Evolutionary conservation across 2,329 filamentous ascomycete genomes (phyloP), one percentile per base, ranked within the genome.

Genomic region (Geosmithia flava): DNA sequence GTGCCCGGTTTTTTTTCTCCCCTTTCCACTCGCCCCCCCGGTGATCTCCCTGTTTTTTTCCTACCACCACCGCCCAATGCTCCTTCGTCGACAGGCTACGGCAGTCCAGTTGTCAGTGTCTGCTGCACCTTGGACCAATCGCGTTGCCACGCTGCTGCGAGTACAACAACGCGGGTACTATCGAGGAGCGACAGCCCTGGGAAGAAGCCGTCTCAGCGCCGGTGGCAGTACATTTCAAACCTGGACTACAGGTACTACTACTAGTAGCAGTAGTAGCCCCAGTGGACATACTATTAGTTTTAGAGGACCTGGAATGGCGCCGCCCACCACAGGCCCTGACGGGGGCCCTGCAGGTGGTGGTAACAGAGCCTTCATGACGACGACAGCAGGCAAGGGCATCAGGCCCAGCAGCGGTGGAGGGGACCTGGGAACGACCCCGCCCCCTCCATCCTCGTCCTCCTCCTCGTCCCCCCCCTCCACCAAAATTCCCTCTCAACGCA

Each of bases 401-500:
- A 27, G 23, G 4, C 23, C 23, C 23, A 27, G 33, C 10, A 37
- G 15, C 3, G 33, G 33, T 7, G 15, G 5, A 13, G 29, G 29
- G 29, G 11, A 11, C 29, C 29, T 11, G 11, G 15, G 33, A 44
- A 30, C 15, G 47, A 49, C 48, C 48, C 48, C 48, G 48, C 47
- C 47, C 47, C 47, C 47, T 48, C 47, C 47, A 48, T 48, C 47
- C 40, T n/a, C 41, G 13, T 10, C 47, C 30, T 60, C 59, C 49
- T 51, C 51, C 44, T 47, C 19, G 43, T 27, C 43, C 20, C 53
- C 46, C 48, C 47, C 50, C 45, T 45, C 45, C 57, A 46, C 59
- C 61, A 69, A 63, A 61, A 74, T 74, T 67, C 67, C 74, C 59
- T 66, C 67, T 54, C 68, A 60, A 55, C 68, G 74, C 54, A 74